phyloP scores from a whole-genome alignment of 257 asterid species.

The Linderniella brevidens region DNA sequence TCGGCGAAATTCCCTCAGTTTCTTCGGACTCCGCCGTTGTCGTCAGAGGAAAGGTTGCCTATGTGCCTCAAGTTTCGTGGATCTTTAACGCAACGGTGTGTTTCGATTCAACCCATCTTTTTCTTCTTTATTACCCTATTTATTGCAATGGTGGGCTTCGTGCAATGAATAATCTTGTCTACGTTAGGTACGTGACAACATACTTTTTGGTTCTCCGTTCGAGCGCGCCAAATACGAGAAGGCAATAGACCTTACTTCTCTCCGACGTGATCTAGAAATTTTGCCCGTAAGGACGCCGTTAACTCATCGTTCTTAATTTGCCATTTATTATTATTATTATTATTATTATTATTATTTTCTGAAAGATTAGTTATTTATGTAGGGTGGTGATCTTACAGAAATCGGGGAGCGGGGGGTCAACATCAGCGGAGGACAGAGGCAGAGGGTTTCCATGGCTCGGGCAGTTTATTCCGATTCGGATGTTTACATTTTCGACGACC shows the following conservation, averaged over 20 bases:
- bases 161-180: conserved; percentile 6
- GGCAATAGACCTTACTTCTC: conserved; percentile 58
- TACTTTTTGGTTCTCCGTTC: conserved; percentile 64
- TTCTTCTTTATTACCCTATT: no score
- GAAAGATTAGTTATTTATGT: neutral
- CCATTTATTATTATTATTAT: conserved; percentile 9
- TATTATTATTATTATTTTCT: no score
- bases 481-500: conserved; percentile 87
- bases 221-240: conserved; percentile 51
- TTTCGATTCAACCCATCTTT: no score
- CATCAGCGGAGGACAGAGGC: conserved; percentile 99
- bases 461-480: conserved; percentile 93
- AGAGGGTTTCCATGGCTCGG: conserved; percentile 97
- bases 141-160: no score
- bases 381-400: conserved; percentile 99
- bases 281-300: conserved; percentile 46
- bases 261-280: conserved; percentile 80
- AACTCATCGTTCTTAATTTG: conserved; percentile 8
- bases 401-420: conserved; percentile 99
- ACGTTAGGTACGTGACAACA: conserved; percentile 79
- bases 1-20: conserved; percentile 82
- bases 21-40: conserved; percentile 41
- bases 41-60: conserved; percentile 83
- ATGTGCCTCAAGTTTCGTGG: conserved; percentile 96
- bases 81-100: conserved; percentile 94